A percentile compares a stretch with the other conserved stretches of the same genome.
phyloP scores from a whole-genome alignment of 495 filamentous ascomycete species.

The Saxispiralis lemnorum region DNA sequence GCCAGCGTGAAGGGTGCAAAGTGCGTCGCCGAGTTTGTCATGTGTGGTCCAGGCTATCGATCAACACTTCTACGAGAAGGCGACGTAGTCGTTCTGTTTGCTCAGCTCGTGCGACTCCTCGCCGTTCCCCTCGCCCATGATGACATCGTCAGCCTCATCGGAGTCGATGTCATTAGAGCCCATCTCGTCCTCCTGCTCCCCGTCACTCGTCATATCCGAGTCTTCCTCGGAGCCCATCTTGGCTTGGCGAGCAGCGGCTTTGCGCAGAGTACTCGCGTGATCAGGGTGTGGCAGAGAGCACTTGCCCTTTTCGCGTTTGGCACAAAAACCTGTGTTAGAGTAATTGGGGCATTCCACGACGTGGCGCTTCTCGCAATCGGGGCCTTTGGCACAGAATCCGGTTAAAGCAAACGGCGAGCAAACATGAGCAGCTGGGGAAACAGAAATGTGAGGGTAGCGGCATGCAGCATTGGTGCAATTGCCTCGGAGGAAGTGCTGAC shows the following conservation, averaged over 20 bases:
- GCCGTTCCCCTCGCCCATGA: conserved; percentile 30
- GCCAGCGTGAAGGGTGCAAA: too few relatives aligned
- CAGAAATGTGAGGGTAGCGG: conserved; percentile 73
- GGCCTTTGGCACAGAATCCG: conserved; percentile 81
- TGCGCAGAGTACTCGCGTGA: conserved; percentile 57
- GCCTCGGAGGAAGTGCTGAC: conserved; percentile 77
- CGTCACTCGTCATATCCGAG: conserved; percentile 63
- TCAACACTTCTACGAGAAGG: conserved; percentile 24
- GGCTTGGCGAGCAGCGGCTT: conserved; percentile 30
- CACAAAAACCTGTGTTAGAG: conserved; percentile 75
- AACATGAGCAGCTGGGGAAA: conserved; percentile 64
- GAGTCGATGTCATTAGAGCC: conserved; percentile 80
- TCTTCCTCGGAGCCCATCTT: conserved; percentile 33
- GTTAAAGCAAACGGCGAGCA: conserved; percentile 71
- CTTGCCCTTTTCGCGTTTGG: conserved; percentile 38
- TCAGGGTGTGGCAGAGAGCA: conserved; percentile 80
- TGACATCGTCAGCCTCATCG: conserved; percentile 55
- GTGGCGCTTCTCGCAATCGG: conserved; percentile 63
- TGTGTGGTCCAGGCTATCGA: too few relatives aligned
- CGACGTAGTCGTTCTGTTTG: conserved; percentile 53
- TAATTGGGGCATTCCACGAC: conserved; percentile 81
- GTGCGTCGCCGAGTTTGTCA: too few relatives aligned
- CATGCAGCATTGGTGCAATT: conserved; percentile 79
- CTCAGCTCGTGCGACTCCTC: conserved; percentile 31
- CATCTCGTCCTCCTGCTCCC: conserved; percentile 55